phyloP scores from a whole-genome alignment of 352 stramenopile genomes.

The Phytophthora podocarpi region DNA sequence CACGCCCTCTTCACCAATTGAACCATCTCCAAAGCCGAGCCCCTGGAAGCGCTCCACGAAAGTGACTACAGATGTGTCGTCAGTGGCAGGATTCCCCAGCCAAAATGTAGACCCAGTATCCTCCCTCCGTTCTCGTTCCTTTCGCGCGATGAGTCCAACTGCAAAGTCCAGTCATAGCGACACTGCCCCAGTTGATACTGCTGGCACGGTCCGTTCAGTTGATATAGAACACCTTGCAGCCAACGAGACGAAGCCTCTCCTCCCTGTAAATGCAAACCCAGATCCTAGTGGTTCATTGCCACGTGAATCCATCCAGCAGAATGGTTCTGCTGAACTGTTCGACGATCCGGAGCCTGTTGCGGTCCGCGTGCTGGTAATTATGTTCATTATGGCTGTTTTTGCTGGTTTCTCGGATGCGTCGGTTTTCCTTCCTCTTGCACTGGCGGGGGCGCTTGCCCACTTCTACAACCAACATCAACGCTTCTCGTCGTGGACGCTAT shows the following conservation, averaged over 20 bases:
- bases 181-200: neutral
- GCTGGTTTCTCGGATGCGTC: slow-evolving; percentile 45
- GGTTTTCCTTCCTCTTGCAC: slow-evolving; percentile 65
- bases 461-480: slow-evolving; percentile 31
- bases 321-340: neutral
- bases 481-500: slow-evolving; percentile 42
- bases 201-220: slow-evolving; percentile 4
- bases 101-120: slow-evolving; percentile 6
- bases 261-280: neutral
- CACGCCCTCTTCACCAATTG: neutral
- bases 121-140: slow-evolving; percentile 15
- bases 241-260: neutral
- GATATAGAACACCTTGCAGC: slow-evolving; percentile 5
- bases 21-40: slow-evolving; percentile 20
- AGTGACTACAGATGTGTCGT: slow-evolving; percentile 14
- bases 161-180: slow-evolving; percentile 3
- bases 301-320: neutral
- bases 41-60: slow-evolving; percentile 24
- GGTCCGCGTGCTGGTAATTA: slow-evolving; percentile 30
- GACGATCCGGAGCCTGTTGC: slow-evolving; percentile 18
- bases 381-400: slow-evolving; percentile 39
- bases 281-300: neutral
- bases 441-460: slow-evolving; percentile 46
- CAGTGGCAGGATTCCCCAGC: neutral
- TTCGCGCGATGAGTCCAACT: neutral